Evolutionary conservation across 345 rosid genomes (phyloP), one percentile per base, ranked within the genome.

Genomic region (Eucalyptus fibrosa): DNA sequence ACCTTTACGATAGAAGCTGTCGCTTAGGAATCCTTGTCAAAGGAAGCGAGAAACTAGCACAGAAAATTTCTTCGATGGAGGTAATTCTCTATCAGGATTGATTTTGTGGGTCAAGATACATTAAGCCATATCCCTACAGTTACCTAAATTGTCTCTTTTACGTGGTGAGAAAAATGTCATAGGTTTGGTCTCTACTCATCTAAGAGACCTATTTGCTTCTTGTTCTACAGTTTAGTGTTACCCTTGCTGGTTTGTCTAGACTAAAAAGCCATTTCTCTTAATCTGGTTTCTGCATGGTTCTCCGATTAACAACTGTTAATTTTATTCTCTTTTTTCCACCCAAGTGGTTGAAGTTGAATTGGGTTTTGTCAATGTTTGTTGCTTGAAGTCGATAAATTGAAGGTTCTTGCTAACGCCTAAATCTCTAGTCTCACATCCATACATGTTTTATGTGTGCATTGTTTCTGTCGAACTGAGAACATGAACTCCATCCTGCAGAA

Each of bases 381-480:
- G 91, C 97, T 92, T 90, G 92, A 94, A 91, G 93, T 97, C 88
- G 92, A 92, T 87, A 88, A 81, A 45, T 91, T 97, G 91, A 95
- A 96, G 99, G 99, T 97, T 94, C 88, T 91, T 16, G 53, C 90
- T 90, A 77, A 67, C 77, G 90, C 89, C 89, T 89, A 65, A 47
- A 62, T 59, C 55, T 30, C 91, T 87, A 87, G 88, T 87, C 89
- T 59, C 86, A 83, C 32, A 69, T 87, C 30, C 90, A 23, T 87
- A 80, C 53, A 45, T 28, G 56, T 47, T 30, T 47, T n/a, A 15
- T 45, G 40, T 40, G 55, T 5, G 59, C 21, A 50, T 47, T 47
- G 55, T 26, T 86, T 67, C 77, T 67, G 40, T n/a, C 32, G 11
- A 67, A n/a, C 40, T 67, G 77, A 67, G 77, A 67, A 67, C 21